Evolutionary conservation across 176 grass and related monocot species (phyloP), one percentile per base, ranked within the genome.

Genomic region (Bonia amplexicaulis): DNA sequence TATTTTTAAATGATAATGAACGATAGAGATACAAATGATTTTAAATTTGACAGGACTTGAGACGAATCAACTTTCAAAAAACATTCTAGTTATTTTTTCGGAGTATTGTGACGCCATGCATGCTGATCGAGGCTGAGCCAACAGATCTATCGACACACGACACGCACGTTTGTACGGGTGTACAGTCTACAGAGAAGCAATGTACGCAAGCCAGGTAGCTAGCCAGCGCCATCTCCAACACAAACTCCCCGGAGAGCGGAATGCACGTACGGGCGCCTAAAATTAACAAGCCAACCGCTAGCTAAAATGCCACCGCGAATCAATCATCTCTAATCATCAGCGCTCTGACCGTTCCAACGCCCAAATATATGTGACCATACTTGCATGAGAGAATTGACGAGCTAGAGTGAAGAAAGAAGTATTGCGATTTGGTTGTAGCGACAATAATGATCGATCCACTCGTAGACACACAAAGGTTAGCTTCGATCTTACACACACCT

Each of bases 191-290:
- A 78, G 6, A 31, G 67, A 29, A 59, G 82, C 69, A 68, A 64
- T 59, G 87, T 85, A 48, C 79, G 78, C 81, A 62, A 29, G 77
- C 15, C 20, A 71, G 70, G 69, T 17, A 35, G 85, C 48, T n/a
- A 79, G 53, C 67, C 52, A 87, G 69, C 86, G 72, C 37, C 84
- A 20, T 90, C 88, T 13, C 37, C 78, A 58, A 70, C 66, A 77
- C 72, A 82, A 90, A 86, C 88, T 82, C 65, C 88, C 88, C 55
- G 39, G 84, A 86, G 88, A 90, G 65, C 79, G 78, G 65, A 55
- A 82, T 78, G 20, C 65, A 25, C n/a, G 54, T 47, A 78, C 19
- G 68, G 57, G 25, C 44, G 59, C 70, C 22, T 41, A 31, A 55
- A 77, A 69, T 71, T 25, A 85, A 71, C 78, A 81, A 81, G 81